Percentiles rank a stretch among this genome's conserved stretches.
Evolutionary conservation across 2,329 filamentous ascomycete genomes (phyloP).

Genomic region (Fusarium musae): DNA sequence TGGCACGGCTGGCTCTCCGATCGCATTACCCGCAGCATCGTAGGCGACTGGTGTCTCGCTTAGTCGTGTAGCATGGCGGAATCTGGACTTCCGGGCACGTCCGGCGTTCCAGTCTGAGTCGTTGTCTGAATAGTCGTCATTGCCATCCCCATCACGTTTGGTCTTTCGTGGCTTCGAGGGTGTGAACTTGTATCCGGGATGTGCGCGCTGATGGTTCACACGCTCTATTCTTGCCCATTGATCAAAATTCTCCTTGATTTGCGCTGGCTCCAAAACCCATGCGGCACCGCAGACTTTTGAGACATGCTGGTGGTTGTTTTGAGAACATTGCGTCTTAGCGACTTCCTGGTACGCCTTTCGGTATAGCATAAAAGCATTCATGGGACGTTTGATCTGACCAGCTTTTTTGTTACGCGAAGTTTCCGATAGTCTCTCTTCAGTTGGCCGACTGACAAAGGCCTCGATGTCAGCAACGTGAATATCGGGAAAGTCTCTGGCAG

Average conservation of each 20-base stretch:
- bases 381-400: conserved; percentile 87
- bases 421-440: conserved; percentile 74
- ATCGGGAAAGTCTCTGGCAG: conserved; percentile 71
- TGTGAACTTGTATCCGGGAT: conserved; percentile 94
- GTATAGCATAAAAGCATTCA: conserved; percentile 99
- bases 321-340: conserved; percentile 81
- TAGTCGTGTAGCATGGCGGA: conserved; percentile 26
- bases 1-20: conserved; percentile 5
- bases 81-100: conserved; percentile 17
- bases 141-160: conserved; percentile 49
- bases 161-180: conserved; percentile 73
- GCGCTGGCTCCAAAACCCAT: conserved; percentile 84
- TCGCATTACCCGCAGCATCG: conserved; percentile 10
- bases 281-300: conserved; percentile 87
- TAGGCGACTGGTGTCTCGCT: conserved; percentile 33
- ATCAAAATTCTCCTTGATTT: conserved; percentile 80
- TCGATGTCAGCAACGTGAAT: conserved; percentile 82
- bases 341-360: conserved; percentile 90
- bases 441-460: conserved; percentile 78
- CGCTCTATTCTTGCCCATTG: conserved; percentile 83
- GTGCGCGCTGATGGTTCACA: conserved; percentile 83
- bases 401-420: conserved; percentile 72
- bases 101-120: conserved; percentile 39
- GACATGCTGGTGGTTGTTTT: conserved; percentile 94
- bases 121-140: conserved; percentile 31